Base-by-base conservation (phyloP, 2,329 filamentous ascomycete genomes). In the Calonectria hongkongensis region DNA sequence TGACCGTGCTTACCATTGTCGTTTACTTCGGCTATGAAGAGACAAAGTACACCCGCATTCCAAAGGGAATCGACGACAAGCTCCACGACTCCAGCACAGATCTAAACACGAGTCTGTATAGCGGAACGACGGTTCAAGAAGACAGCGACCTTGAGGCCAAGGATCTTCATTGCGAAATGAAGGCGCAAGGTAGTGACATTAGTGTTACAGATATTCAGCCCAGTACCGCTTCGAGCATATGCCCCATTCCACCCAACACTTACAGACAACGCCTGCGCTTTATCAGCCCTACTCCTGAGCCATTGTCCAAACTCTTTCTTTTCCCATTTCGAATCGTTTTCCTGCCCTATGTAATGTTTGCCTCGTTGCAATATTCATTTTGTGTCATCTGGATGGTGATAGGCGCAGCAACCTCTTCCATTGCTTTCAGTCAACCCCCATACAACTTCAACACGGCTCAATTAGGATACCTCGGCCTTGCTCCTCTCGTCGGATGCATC, bases 351-450 rank as follows among this genome's bases (percentile, higher is more conserved):
- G 82, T 86, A 15, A 67, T 83, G 28, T 86, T 83, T 70, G 81
- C 82, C 0, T 82, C 78, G 0, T 54, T 86, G 1, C 81, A 84
- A 45, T 85, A 85, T 66, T 84, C 83, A 1, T 79, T 80, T 8
- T 78, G 80, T 0, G 78, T 86, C 9, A 79, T 79, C n/a, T 84
- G 82, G 81, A 76, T 85, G 2, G 81, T 82, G 0, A 76, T 83
- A 6, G 60, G 82, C 5, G 75, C 82, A 0, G 81, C 76, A 6
- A 79, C 83, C 0, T 73, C 81, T 6, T 79, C 83, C 0, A 79
- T 82, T 12, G 73, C 81, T 21, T 84, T 85, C 41, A 79, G 82
- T 2, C 51, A 79, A 1, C 82, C 83, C 0, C 80, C 80, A 0
- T 81, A 82, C 73, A 76, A 75, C 64, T 82, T 81, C 66, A 63